phyloP scores from a whole-genome alignment of 768 basidiomycete species.

The Auricularia cornea region DNA sequence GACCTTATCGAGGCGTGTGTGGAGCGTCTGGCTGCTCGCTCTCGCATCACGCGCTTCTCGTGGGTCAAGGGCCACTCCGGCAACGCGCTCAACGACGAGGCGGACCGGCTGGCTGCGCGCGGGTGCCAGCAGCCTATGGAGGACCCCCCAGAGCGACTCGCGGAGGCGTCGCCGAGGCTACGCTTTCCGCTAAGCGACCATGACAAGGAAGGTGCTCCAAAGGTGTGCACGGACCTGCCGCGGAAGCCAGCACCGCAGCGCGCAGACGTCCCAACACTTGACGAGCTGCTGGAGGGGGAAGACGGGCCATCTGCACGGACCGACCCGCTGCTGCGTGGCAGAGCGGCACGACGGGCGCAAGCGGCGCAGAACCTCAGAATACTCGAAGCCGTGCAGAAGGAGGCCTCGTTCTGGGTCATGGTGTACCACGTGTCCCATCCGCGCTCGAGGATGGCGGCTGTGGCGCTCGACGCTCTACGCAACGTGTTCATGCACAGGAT shows the following conservation, averaged over 20 bases:
- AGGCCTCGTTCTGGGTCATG: background rate
- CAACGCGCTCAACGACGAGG: background rate
- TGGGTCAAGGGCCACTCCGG: background rate
- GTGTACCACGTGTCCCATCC: background rate
- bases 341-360: background rate
- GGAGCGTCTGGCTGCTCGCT: background rate
- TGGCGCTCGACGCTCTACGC: background rate
- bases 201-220: background rate
- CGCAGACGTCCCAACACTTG: background rate
- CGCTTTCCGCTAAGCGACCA: too few species aligned
- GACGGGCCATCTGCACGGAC: background rate
- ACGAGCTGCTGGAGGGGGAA: background rate
- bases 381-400: background rate
- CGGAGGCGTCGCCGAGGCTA: too few species aligned
- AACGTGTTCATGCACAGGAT: background rate
- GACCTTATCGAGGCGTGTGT: background rate
- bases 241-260: background rate
- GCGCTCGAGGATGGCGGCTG: background rate
- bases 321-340: background rate
- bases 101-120: background rate
- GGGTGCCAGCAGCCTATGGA: too few species aligned
- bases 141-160: too few species aligned
- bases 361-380: background rate
- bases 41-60: background rate
- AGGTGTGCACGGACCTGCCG: background rate